Percentiles rank a stretch among this genome's conserved stretches.
Conservation (phyloP, 768 basidiomycete species). For the Coprinopsis sp. region DNA sequence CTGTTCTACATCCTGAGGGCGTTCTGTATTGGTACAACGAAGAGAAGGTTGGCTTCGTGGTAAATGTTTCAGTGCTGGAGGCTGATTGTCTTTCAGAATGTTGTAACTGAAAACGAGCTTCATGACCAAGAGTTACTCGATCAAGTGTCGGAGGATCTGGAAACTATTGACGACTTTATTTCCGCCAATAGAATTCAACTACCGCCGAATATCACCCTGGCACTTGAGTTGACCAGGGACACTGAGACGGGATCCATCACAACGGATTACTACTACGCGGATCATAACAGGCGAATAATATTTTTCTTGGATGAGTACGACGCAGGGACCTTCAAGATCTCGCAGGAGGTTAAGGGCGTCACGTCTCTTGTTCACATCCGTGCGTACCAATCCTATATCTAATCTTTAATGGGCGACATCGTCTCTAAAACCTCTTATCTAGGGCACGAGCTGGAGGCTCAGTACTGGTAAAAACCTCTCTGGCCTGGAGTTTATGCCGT, state of each 20-base stretch:
- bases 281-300: conserved; percentile 40
- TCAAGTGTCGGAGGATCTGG: conserved; percentile 34
- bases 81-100: conserved; percentile 27
- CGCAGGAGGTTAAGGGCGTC: conserved; percentile 32
- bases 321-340: conserved; percentile 24
- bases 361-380: conserved; percentile 35
- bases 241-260: conserved; percentile 22
- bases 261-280: conserved; percentile 32
- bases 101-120: conserved; percentile 54
- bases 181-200: conserved; percentile 22
- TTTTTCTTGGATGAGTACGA: conserved; percentile 51
- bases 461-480: conserved; percentile 34
- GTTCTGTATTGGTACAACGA: conserved; percentile 50
- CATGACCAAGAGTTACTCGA: conserved; percentile 29
- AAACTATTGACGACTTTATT: conserved; percentile 24
- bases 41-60: conserved; percentile 32
- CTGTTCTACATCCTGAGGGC: conserved; percentile 56
- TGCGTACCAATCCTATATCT: conserved; percentile 24
- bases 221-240: conserved; percentile 25
- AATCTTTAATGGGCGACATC: not conserved
- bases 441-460: conserved; percentile 37
- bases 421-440: not conserved
- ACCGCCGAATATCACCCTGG: conserved; percentile 29
- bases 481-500: not conserved
- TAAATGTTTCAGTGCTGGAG: not conserved